phyloP scores from a whole-genome alignment of 345 rosid genomes.

The Schrenkiella parvula region DNA sequence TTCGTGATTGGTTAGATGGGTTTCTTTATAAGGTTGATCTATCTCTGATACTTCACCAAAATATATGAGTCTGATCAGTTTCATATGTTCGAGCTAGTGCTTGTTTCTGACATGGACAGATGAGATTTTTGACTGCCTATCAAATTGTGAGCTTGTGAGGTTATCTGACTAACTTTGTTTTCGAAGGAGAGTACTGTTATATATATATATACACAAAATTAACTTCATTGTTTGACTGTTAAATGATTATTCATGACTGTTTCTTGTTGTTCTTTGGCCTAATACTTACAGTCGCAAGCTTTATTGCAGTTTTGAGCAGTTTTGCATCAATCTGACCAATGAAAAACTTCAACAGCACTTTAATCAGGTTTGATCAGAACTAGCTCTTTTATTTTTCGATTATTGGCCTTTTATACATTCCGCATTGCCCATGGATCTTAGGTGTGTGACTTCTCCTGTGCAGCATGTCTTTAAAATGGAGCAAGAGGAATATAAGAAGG shows the following conservation, averaged over 20 bases:
- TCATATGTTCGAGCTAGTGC: constrained; percentile 14
- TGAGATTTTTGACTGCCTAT: background rate
- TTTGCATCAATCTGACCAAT: constrained; percentile 97
- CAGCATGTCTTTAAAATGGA: constrained; percentile 99
- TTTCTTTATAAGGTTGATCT: constrained; percentile 13
- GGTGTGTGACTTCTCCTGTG: constrained; percentile 22
- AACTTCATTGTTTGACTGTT: constrained; percentile 16
- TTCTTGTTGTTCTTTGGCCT: constrained; percentile 8
- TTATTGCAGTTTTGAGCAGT: constrained; percentile 92
- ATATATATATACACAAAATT: background rate
- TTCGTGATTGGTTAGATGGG: constrained; percentile 34
- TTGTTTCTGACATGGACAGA: background rate
- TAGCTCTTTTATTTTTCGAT: background rate
- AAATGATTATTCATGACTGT: background rate
- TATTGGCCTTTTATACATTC: constrained; percentile 19
- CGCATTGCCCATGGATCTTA: constrained; percentile 19
- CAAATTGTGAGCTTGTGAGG: constrained; percentile 2
- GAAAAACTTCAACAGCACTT: constrained; percentile 99
- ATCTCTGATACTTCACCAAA: background rate
- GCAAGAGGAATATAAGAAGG: constrained; percentile 98
- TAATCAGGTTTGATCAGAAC: constrained; percentile 72
- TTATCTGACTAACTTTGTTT: background rate
- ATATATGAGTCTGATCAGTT: constrained; percentile 4
- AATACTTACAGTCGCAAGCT: constrained; percentile 3
- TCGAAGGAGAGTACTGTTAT: constrained; percentile 2